Base-by-base conservation (phyloP, 2,329 filamentous ascomycete genomes). In the Trichoderma citrinoviride region DNA sequence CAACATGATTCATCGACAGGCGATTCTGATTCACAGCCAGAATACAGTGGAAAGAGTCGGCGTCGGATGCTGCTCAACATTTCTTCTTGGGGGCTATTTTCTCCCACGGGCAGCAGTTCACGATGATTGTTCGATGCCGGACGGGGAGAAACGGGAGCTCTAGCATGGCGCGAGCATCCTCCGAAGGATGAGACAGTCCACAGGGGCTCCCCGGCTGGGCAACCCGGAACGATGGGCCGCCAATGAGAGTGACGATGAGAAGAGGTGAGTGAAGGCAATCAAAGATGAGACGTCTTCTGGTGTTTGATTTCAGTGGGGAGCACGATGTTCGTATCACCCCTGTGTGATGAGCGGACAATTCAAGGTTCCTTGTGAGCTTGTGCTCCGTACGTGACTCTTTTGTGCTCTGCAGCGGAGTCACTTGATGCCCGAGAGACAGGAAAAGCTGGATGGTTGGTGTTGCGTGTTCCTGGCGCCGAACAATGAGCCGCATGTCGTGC, bases 401-500 rank as follows among this genome's bases (percentile, higher is more conserved):
- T 58, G 33, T 61, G 14, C 14, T 61, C 33, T 21, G 33, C 17
- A 21, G 33, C n/a, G 8, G 60, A 46, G 27, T n/a, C 17, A n/a
- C n/a, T 40, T n/a, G 41, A 4, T 43, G 17, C 19, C 25, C 15
- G 56, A 41, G 46, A 29, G 10, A 5, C 15, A n/a, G 14, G 33
- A 37, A 12, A 37, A 37, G n/a, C n/a, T 12, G 33, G 33, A 29
- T n/a, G 27, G 10, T 37, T 37, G 33, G 33, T 14, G 33, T 37
- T 37, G 10, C 33, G 33, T 37, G 33, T 37, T 37, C 33, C 33
- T 33, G 49, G 49, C 49, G 19, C 41, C 25, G 15, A 47, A 47
- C 7, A 21, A 41, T 37, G 58, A 61, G 58, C 47, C 47, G 49
- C 57, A 60, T 49, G 19, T 61, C 46, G 57, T 52, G 47, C 46